A percentile compares a stretch with the other conserved stretches of the same genome.
Conservation (phyloP, 805 yeast genomes). For the Metschnikowia baotianmanensis region DNA sequence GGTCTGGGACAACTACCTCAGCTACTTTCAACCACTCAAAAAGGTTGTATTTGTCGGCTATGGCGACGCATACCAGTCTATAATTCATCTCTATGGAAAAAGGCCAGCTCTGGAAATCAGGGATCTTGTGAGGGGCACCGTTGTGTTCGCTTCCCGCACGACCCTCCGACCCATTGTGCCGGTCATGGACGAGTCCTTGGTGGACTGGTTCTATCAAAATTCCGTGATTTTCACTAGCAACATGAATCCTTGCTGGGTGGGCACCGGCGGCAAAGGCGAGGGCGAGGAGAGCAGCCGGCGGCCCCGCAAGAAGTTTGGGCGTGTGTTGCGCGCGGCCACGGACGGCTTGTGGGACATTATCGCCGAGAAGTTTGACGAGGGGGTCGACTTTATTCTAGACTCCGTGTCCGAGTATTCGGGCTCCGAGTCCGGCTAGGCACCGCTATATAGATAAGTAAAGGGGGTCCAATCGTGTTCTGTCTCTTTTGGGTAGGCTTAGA, state of each 20-base stretch:
- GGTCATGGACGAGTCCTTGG: slow-evolving; percentile 80
- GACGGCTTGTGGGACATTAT: slow-evolving; percentile 77
- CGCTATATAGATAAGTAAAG: background rate
- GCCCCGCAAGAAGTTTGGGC: slow-evolving; percentile 88
- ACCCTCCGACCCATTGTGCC: slow-evolving; percentile 79
- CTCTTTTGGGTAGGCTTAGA: background rate
- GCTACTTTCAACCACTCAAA: slow-evolving; percentile 61
- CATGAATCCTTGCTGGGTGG: slow-evolving; percentile 80
- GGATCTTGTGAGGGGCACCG: slow-evolving; percentile 63
- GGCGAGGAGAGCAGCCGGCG: slow-evolving; percentile 47
- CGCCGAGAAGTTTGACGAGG: slow-evolving; percentile 81
- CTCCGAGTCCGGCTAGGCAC: slow-evolving; percentile 13
- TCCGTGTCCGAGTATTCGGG: slow-evolving; percentile 50
- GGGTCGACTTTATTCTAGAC: slow-evolving; percentile 78
- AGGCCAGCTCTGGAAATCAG: slow-evolving; percentile 55
- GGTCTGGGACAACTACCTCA: slow-evolving; percentile 88
- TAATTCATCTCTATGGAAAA: slow-evolving; percentile 85
- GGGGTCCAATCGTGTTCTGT: background rate
- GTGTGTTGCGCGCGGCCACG: slow-evolving; percentile 71
- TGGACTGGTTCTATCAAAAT: slow-evolving; percentile 88
- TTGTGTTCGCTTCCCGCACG: slow-evolving; percentile 65
- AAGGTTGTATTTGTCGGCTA: slow-evolving; percentile 80
- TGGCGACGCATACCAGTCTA: slow-evolving; percentile 86
- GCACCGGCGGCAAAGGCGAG: slow-evolving; percentile 30
- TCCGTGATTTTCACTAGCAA: slow-evolving; percentile 78